Conservation (phyloP, 2,329 filamentous ascomycete genomes). For the Tothia fuscella region DNA sequence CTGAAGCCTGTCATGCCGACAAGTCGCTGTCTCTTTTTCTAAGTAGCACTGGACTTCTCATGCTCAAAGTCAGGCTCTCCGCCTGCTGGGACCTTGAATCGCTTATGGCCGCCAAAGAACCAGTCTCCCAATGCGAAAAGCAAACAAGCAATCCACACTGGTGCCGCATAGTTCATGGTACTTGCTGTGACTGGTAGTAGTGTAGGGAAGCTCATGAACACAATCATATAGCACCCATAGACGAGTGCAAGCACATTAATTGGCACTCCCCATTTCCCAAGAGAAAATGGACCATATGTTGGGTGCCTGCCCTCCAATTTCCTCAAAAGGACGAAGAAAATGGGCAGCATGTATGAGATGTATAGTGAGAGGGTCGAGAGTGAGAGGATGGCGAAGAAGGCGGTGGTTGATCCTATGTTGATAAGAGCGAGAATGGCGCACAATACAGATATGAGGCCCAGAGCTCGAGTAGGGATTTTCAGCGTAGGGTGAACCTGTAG, state of each 20-base stretch:
- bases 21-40: too few relatives aligned
- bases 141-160: slow-evolving; percentile 20
- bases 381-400: slow-evolving; percentile 29
- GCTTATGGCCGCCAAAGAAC: slow-evolving; percentile 17
- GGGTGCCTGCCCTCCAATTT: slow-evolving; percentile 15
- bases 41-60: too few relatives aligned
- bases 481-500: slow-evolving; percentile 22
- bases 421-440: slow-evolving; percentile 26
- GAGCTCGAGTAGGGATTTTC: slow-evolving; percentile 27
- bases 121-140: slow-evolving; percentile 18
- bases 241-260: slow-evolving; percentile 25
- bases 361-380: slow-evolving; percentile 19
- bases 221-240: slow-evolving; percentile 20
- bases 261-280: slow-evolving; percentile 25
- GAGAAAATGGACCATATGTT: slow-evolving; percentile 22
- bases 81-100: slow-evolving; percentile 16
- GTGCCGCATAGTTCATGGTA: slow-evolving; percentile 22
- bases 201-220: slow-evolving; percentile 16
- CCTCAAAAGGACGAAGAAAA: slow-evolving; percentile 19
- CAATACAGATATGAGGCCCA: slow-evolving; percentile 20
- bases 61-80: too few relatives aligned
- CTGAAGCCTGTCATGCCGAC: too few relatives aligned
- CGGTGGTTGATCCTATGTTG: slow-evolving; percentile 28
- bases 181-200: slow-evolving; percentile 19
- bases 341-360: slow-evolving; percentile 22